These are phyloP conservation scores for Kodamaea suecica DNA, from an alignment of 1,139 yeast species.

Conservation along the genomic window DNA sequence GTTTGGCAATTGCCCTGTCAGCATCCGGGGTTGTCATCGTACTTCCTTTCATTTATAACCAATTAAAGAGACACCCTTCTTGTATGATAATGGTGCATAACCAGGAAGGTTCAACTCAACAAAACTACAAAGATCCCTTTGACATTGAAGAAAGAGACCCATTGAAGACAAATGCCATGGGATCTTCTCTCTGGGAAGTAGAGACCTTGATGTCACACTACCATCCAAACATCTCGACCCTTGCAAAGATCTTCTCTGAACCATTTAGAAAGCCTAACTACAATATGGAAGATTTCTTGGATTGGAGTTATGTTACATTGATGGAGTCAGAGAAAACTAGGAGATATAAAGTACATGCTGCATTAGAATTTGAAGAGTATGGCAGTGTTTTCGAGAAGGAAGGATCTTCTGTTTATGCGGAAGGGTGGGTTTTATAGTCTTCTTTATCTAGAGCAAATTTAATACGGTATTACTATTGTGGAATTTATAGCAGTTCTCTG, in stretches of 20 bases:
- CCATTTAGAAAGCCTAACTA: constrained; percentile 87
- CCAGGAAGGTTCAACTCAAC: constrained; percentile 22
- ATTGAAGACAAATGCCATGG: constrained; percentile 70
- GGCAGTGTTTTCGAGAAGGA: constrained; percentile 32
- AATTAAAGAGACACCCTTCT: constrained; percentile 85
- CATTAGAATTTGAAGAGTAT: constrained; percentile 73
- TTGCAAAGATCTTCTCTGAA: constrained; percentile 83
- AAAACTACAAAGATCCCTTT: constrained; percentile 62
- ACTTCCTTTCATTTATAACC: constrained; percentile 87
- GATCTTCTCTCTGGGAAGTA: constrained; percentile 89
- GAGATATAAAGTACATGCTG: constrained; percentile 66
- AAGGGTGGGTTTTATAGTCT: constrained; percentile 17
- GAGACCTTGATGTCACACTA: constrained; percentile 81
- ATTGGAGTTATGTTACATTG: constrained; percentile 79
- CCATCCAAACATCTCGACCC: constrained; percentile 92
- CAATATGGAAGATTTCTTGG: constrained; percentile 89
- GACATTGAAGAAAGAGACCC: constrained; percentile 67
- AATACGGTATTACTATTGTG: background rate
- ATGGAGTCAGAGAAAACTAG: constrained; percentile 73
- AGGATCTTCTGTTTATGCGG: constrained; percentile 12
- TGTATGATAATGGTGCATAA: constrained; percentile 88
- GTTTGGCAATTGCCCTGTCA: constrained; percentile 74
- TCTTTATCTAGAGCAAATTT: background rate
- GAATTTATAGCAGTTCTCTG: background rate
- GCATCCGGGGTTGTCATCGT: constrained; percentile 87